Evolutionary conservation across 2,329 filamentous ascomycete species (phyloP), one percentile per base, ranked within the genome.

Genomic region (Xylaria sp.): DNA sequence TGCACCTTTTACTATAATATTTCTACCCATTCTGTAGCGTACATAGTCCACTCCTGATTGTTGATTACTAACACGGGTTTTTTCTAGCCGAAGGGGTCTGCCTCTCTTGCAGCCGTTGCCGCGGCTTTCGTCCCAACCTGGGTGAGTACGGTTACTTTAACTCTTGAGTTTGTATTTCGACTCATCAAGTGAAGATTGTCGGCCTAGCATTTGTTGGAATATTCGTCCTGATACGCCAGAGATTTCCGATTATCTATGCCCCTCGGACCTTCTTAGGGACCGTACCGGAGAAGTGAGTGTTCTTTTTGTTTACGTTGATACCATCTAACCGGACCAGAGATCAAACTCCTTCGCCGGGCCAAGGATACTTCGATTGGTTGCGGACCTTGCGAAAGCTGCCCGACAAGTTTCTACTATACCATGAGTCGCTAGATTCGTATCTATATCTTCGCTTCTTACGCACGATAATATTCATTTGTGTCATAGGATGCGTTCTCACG

Each of bases 401-500:
- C 6, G 94, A 97, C 79, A 89, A 89, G 67, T 96, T 93, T 74
- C 86, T 94, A 30, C 86, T 97, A 46, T 91, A 94, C 73, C 93
- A 97, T 80, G 92, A 94, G 78, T 94, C 93, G 2, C 87, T 98
- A 70, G 95, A 98, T 78, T 90, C 91, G 36, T 98, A 94, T 78
- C 87, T 97, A 30, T 93, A 97, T 76, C 86, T 97, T 53, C 92
- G 94, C 52, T 97, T 94, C 77, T 83, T 98, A 68, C 91, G 93
- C 75, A 88, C 96, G 62, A 83, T 90, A 32, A 88, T 91, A 63
- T 85, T 91, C 73, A 92, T 96, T 72, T 94, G 91, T 80, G 85
- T 97, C 59, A 90, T 94, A 15, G 95, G 94, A 67, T 90, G 89
- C 74, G 84, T 85, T 74, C 89, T 98, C 58, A 95, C 93, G 28